A percentile compares a stretch with the other conserved stretches of the same genome.
These are phyloP conservation scores for Suillus plorans DNA, from an alignment of 768 basidiomycete species.

Conservation along the genomic window DNA sequence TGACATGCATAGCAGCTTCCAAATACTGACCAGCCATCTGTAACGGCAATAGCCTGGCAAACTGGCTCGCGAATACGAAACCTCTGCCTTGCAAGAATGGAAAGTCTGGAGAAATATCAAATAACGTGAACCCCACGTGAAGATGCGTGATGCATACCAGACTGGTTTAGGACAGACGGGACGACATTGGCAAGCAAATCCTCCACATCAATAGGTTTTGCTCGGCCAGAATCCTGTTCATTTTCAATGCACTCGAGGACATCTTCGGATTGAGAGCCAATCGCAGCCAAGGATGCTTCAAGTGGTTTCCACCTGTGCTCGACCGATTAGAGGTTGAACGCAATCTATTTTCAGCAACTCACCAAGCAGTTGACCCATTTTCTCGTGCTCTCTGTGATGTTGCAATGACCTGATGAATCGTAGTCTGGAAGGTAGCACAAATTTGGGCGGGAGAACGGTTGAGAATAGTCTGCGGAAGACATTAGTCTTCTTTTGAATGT, in stretches of 20 bases:
- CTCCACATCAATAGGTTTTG: slow-evolving; percentile 75
- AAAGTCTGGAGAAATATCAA: slow-evolving; percentile 47
- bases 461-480: slow-evolving; percentile 49
- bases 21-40: slow-evolving; percentile 83
- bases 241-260: slow-evolving; percentile 78
- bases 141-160: slow-evolving; percentile 48
- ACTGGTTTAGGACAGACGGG: slow-evolving; percentile 68
- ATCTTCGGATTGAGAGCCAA: slow-evolving; percentile 79
- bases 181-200: slow-evolving; percentile 75
- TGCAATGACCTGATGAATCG: slow-evolving; percentile 53
- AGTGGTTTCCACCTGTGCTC: slow-evolving; percentile 83
- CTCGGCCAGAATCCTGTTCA: slow-evolving; percentile 60
- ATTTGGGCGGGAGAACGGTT: slow-evolving; percentile 54
- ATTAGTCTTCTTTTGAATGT: slow-evolving; percentile 4
- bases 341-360: slow-evolving; percentile 18
- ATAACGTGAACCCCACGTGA: neutral
- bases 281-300: slow-evolving; percentile 78
- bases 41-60: slow-evolving; percentile 67
- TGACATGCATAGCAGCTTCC: slow-evolving; percentile 80
- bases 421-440: slow-evolving; percentile 50
- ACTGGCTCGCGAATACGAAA: slow-evolving; percentile 94
- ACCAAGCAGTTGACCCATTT: slow-evolving; percentile 64
- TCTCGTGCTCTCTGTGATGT: slow-evolving; percentile 57
- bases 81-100: slow-evolving; percentile 95
- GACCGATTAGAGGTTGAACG: neutral